phyloP scores from a whole-genome alignment of 805 yeast species.

The Metschnikowia drakensbergensis region DNA sequence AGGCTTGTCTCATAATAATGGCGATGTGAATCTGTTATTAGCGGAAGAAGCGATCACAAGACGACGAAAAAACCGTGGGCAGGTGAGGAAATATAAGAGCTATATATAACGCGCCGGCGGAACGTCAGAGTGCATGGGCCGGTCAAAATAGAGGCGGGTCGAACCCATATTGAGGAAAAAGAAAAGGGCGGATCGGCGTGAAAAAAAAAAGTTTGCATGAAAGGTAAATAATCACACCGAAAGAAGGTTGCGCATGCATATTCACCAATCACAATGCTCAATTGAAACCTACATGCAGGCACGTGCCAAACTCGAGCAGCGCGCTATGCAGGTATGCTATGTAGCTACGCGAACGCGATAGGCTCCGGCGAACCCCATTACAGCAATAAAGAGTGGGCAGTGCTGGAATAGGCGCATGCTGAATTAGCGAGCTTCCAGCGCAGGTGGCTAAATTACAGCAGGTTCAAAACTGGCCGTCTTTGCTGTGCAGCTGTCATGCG shows the following conservation, averaged over 20 bases:
- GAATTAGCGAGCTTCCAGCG: background rate
- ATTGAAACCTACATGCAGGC: background rate
- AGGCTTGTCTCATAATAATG: constrained; percentile 11
- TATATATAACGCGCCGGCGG: constrained; percentile 5
- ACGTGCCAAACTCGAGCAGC: background rate
- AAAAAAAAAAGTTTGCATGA: constrained; percentile 1
- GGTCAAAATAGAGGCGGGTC: background rate
- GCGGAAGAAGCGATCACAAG: constrained; percentile 3
- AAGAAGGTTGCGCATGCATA: background rate
- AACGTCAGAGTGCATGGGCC: constrained; percentile 1
- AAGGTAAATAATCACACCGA: constrained; percentile 1
- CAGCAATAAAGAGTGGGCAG: background rate
- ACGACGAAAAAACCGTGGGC: background rate
- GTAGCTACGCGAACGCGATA: constrained; percentile 7
- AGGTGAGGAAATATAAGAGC: background rate
- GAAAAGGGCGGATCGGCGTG: constrained; percentile 3
- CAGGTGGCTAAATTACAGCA: too few species aligned
- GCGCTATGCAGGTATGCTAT: constrained; percentile 10
- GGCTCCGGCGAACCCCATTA: background rate
- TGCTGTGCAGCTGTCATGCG: too few species aligned
- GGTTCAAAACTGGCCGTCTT: too few species aligned
- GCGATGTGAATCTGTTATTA: background rate
- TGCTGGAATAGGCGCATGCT: background rate
- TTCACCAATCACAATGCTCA: background rate
- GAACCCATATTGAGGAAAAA: constrained; percentile 1